Conservation (phyloP, 2,329 filamentous ascomycete genomes). For the Aspergillus sp. region DNA sequence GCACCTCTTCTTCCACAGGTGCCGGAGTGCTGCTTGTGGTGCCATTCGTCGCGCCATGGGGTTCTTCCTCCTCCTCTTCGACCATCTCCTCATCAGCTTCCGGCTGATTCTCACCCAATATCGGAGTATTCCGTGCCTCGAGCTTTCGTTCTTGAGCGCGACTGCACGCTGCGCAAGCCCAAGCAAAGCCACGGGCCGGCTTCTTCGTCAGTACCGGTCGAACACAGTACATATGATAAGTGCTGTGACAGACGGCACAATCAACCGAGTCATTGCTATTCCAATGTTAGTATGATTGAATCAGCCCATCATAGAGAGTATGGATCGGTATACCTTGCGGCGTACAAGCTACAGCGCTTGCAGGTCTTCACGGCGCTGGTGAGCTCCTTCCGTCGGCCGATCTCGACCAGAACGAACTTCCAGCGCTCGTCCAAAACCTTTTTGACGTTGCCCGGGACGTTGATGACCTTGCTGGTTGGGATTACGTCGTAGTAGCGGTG, state of each 20-base stretch:
- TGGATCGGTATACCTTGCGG: constrained; percentile 68
- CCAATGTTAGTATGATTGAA: constrained; percentile 17
- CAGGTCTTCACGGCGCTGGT: constrained; percentile 95
- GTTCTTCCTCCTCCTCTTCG: constrained; percentile 76
- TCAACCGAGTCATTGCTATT: constrained; percentile 88
- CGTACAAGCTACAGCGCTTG: constrained; percentile 88
- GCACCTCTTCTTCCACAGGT: constrained; percentile 54
- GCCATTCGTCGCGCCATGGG: constrained; percentile 51
- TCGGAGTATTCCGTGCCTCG: constrained; percentile 84
- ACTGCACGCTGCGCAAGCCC: constrained; percentile 95
- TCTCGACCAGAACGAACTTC: constrained; percentile 94
- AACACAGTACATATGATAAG: constrained; percentile 98
- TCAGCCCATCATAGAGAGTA: neutral
- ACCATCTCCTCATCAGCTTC: constrained; percentile 65
- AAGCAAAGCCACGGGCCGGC: constrained; percentile 93
- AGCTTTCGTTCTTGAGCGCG: constrained; percentile 91
- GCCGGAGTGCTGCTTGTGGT: constrained; percentile 67
- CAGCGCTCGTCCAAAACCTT: constrained; percentile 93
- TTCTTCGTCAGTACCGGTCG: constrained; percentile 90
- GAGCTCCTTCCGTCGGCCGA: constrained; percentile 89
- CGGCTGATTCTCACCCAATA: constrained; percentile 56
- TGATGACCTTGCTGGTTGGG: constrained; percentile 87
- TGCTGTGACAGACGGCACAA: constrained; percentile 90
- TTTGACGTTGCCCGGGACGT: constrained; percentile 92
- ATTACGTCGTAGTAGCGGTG: constrained; percentile 98